These are phyloP conservation scores for Candida dajiaensis DNA, from an alignment of 805 yeast species.

Conservation along the genomic window DNA sequence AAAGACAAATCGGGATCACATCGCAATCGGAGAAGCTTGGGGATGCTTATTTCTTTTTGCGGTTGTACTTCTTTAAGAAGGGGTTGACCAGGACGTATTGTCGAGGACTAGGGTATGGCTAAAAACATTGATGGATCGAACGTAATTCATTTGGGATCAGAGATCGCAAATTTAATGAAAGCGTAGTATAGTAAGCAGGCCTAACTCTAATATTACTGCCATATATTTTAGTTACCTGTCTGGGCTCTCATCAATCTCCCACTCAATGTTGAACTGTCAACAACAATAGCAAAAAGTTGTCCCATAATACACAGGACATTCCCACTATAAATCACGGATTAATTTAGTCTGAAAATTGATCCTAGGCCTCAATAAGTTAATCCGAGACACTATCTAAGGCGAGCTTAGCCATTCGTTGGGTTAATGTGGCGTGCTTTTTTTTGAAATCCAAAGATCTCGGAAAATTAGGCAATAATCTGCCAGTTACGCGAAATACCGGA, in stretches of 20 bases:
- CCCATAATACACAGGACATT: not conserved
- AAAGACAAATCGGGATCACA: not conserved
- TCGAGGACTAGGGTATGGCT: not conserved
- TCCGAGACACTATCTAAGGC: not conserved
- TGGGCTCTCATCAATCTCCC: too few relatives aligned
- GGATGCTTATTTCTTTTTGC: not conserved
- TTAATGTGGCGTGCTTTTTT: not conserved
- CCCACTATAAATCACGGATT: not conserved
- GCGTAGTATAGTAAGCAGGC: too few relatives aligned
- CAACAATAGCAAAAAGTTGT: not conserved
- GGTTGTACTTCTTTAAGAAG: too few relatives aligned
- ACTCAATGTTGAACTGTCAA: too few relatives aligned
- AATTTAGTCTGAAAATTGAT: too few relatives aligned
- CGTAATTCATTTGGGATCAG: too few relatives aligned
- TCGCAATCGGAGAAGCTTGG: not conserved
- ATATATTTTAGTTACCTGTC: too few relatives aligned
- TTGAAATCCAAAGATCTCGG: not conserved
- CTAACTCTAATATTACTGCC: too few relatives aligned
- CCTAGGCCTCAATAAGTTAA: not conserved
- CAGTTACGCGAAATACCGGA: slow-evolving; percentile 2
- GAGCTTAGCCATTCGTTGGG: not conserved
- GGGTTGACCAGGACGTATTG: too few relatives aligned
- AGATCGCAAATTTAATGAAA: too few relatives aligned
- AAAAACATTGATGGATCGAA: too few relatives aligned
- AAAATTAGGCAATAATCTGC: not conserved